Conservation (phyloP, 495 filamentous ascomycete species). For the Baudoinia panamericana region DNA sequence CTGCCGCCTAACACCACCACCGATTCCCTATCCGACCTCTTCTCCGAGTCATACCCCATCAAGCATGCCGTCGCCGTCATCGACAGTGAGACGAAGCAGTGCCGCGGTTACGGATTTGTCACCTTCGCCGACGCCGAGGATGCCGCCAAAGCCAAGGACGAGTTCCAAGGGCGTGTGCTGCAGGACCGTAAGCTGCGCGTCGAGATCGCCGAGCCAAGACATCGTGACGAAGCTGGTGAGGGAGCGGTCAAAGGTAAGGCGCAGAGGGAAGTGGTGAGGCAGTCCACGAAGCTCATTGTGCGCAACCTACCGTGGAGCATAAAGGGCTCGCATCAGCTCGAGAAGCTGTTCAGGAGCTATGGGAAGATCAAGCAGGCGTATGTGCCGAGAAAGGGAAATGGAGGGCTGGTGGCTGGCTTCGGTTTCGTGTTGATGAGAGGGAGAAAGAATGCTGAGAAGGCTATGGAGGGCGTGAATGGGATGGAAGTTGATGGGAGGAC, state of each 20-base stretch:
- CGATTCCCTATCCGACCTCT: conserved; percentile 69
- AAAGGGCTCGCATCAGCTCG: conserved; percentile 67
- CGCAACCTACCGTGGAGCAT: conserved; percentile 95
- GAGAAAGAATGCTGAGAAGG: conserved; percentile 82
- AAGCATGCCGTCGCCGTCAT: conserved; percentile 84
- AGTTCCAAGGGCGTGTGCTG: conserved; percentile 60
- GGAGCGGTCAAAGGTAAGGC: conserved; percentile 26
- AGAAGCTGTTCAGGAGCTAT: conserved; percentile 63
- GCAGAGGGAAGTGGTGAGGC: conserved; percentile 46
- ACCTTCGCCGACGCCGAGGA: conserved; percentile 91
- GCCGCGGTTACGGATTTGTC: conserved; percentile 89
- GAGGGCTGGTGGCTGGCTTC: conserved; percentile 66
- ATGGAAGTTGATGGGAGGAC: conserved; percentile 76
- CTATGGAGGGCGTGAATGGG: conserved; percentile 72
- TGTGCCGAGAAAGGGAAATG: conserved; percentile 60
- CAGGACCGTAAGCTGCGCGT: conserved; percentile 70
- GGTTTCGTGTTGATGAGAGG: conserved; percentile 84
- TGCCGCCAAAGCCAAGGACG: conserved; percentile 60
- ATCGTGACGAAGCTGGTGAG: conserved; percentile 47
- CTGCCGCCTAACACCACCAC: conserved; percentile 66
- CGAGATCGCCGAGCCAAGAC: conserved; percentile 75
- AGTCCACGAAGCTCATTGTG: conserved; percentile 77
- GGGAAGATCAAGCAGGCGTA: conserved; percentile 77
- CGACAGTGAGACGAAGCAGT: conserved; percentile 68
- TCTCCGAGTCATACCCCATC: conserved; percentile 85